These are phyloP conservation scores for Collybiopsis confluens DNA, from an alignment of 768 basidiomycete genomes.

Conservation along the genomic window DNA sequence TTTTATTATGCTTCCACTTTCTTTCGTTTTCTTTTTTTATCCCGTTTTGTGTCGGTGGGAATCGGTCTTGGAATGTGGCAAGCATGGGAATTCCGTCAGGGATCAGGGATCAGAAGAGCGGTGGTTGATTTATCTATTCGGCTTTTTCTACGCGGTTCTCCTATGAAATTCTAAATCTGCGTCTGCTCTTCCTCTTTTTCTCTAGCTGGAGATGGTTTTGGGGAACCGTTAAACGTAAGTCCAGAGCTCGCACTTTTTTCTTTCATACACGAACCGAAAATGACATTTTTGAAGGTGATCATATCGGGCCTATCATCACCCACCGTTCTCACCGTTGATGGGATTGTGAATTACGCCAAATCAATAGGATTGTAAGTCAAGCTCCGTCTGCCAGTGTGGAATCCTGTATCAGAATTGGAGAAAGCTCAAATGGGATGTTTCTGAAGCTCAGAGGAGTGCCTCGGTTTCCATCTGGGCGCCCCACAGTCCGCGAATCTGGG, in stretches of 20 bases:
- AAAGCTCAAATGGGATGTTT: too few relatives aligned
- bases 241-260: neutral
- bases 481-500: conserved; percentile 74
- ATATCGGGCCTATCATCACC: conserved; percentile 62
- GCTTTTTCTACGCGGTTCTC: too few relatives aligned
- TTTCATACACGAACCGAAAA: neutral
- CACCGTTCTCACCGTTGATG: conserved; percentile 48
- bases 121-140: too few relatives aligned
- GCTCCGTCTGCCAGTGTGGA: neutral
- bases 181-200: neutral
- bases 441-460: conserved; percentile 54
- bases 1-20: neutral
- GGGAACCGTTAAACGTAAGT: conserved; percentile 71
- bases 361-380: conserved; percentile 57
- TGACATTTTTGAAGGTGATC: conserved; percentile 38
- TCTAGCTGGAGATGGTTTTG: conserved; percentile 27
- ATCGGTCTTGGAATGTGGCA: conserved; percentile 32
- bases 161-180: neutral
- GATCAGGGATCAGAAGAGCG: too few relatives aligned
- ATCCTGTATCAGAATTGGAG: neutral
- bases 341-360: conserved; percentile 54
- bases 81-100: too few relatives aligned
- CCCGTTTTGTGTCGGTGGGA: conserved; percentile 21
- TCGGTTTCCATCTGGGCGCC: conserved; percentile 66
- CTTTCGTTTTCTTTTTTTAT: conserved; percentile 16